Conservation (phyloP, 768 basidiomycete species). For the Solioccasus polychromus region DNA sequence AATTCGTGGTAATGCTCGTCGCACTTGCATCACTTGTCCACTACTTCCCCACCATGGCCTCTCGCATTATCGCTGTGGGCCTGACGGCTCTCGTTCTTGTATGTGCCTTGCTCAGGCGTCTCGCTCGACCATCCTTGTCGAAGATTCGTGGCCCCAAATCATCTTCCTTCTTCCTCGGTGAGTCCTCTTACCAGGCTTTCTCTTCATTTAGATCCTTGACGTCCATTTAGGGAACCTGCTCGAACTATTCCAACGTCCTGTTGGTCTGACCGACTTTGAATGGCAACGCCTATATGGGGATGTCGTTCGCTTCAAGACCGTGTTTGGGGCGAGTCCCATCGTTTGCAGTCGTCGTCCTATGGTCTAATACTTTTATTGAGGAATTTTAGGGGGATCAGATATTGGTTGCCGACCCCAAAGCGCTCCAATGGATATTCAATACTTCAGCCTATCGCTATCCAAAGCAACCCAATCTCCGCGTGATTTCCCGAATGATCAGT, state of each 20-base stretch:
- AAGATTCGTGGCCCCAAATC: constrained; percentile 7
- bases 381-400: constrained; percentile 40
- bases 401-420: constrained; percentile 49
- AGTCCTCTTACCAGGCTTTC: not conserved
- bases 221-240: not conserved
- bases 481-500: constrained; percentile 10
- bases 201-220: not conserved
- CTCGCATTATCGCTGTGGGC: no score
- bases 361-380: not conserved
- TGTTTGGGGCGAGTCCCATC: not conserved
- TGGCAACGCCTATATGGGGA: not conserved
- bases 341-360: not conserved
- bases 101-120: not conserved
- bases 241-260: not conserved
- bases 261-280: not conserved
- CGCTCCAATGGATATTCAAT: constrained; percentile 37
- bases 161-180: constrained; percentile 8
- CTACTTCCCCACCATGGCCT: no score
- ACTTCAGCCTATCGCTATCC: constrained; percentile 42
- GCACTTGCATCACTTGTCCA: no score
- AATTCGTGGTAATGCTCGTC: no score
- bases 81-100: no score
- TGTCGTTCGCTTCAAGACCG: not conserved
- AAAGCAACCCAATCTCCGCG: constrained; percentile 33
- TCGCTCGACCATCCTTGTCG: constrained; percentile 2